Evolutionary conservation across 805 yeast genomes (phyloP), one percentile per base, ranked within the genome.

Genomic region (Maudiozyma serrabonitensis): DNA sequence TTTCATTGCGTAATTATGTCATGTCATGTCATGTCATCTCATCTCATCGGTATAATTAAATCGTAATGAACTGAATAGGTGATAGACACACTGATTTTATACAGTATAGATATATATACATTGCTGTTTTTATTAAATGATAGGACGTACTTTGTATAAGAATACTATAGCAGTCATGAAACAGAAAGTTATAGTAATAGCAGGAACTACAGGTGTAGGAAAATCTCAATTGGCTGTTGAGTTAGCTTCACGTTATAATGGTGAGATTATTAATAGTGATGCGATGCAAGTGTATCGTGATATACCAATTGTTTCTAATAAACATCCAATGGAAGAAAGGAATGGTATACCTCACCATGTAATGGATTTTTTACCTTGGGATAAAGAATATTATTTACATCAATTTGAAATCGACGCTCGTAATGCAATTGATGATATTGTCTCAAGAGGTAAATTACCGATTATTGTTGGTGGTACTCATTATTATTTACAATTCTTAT

Each of bases 151-250:
- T 3, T 28, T 23, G 12, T 28, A 28, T 11, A 28, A 28, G 9
- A 28, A 28, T 28, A 28, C 32, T 9, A 9, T 28, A 28, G 15
- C 26, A 40, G 42, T 7, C 9, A 28, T 28, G 32, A 28, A 28
- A 13, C 47, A 41, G 16, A 73, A 71, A 49, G 64, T 87, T 5
- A 74, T 85, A 26, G 80, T 87, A 15, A 77, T 87, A 16, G 84
- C 86, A 3, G 99, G 99, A 0, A 90, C 96, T 35, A 91, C 99
- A 0, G 99, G 98, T 0, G 97, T 89, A 12, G 99, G 99, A 0
- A 91, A 91, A 62, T 90, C 97, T 0, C 88, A 87, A 57, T 75
- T 79, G 59, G 63, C 71, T 8, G 60, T 58, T 40, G 91, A 88
- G 52, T 64, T 93, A 19, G 96, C 97, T 11, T 74, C 78, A 56